Conservation (phyloP, 2,329 filamentous ascomycete species). For the Aspergillus niger region DNA sequence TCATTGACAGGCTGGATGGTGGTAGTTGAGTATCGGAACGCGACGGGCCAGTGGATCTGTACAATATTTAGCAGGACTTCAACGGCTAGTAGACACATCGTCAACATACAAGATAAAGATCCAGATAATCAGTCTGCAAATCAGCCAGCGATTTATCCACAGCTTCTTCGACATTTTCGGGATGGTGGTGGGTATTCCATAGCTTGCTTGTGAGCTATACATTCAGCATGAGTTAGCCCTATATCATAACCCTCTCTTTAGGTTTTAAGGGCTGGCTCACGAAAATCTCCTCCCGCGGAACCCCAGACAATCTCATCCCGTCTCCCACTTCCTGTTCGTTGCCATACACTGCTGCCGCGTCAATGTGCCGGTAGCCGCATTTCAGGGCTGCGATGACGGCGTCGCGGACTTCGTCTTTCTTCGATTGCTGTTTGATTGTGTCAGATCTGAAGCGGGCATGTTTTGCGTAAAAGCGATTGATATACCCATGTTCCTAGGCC, state of each 20-base stretch:
- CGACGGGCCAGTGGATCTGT: conserved; percentile 46
- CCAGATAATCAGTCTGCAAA: conserved; percentile 65
- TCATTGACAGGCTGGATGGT: conserved; percentile 21
- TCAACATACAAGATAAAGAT: conserved; percentile 56
- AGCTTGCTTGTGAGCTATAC: conserved; percentile 38
- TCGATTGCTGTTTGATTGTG: neutral
- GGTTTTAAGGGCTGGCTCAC: neutral
- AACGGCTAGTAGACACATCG: neutral
- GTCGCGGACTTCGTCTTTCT: conserved; percentile 43
- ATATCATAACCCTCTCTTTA: no score
- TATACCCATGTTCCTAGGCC: conserved; percentile 15
- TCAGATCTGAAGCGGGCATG: neutral
- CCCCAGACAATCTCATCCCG: conserved; percentile 40
- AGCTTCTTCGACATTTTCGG: conserved; percentile 41
- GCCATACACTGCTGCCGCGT: conserved; percentile 49
- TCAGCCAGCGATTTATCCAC: conserved; percentile 60
- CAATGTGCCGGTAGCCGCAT: conserved; percentile 57
- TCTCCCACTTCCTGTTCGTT: conserved; percentile 49
- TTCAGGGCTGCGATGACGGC: conserved; percentile 50
- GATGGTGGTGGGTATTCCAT: conserved; percentile 40
- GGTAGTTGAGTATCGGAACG: conserved; percentile 21
- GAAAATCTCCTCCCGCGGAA: conserved; percentile 32
- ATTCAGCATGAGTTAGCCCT: no score
- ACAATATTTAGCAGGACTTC: neutral
- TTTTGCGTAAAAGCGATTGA: no score